phyloP scores from a whole-genome alignment of 2,329 filamentous ascomycete species.

The Fusarium keratoplasticum region DNA sequence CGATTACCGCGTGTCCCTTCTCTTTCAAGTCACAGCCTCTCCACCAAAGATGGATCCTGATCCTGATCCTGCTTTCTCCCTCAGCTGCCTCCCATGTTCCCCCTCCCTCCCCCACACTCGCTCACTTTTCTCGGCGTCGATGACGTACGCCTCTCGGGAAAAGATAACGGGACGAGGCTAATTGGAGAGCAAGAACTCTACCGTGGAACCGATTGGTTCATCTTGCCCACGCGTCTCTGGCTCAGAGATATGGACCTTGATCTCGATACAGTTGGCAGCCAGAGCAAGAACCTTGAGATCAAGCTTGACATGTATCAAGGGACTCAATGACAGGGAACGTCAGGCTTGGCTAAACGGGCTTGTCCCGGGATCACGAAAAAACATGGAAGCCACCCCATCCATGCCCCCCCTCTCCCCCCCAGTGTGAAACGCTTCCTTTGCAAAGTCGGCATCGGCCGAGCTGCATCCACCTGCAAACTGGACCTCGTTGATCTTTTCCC shows the following conservation, averaged over 20 bases:
- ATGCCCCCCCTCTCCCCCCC: neutral
- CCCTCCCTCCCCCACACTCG: constrained; percentile 30
- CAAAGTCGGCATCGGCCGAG: constrained; percentile 22
- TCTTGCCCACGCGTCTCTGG: neutral
- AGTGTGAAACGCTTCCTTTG: constrained; percentile 24
- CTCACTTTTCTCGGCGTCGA: constrained; percentile 4
- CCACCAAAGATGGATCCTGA: constrained; percentile 1
- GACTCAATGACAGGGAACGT: constrained; percentile 1
- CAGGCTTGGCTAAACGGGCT: constrained; percentile 24
- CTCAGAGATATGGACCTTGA: neutral
- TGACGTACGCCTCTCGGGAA: constrained; percentile 25
- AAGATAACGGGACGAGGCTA: constrained; percentile 8
- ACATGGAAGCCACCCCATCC: neutral
- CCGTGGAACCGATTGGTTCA: constrained; percentile 28
- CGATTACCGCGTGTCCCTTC: constrained; percentile 32
- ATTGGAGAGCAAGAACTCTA: constrained; percentile 3
- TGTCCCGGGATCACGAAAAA: neutral
- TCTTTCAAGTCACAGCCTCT: constrained; percentile 6
- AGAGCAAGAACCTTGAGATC: neutral
- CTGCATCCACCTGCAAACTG: neutral
- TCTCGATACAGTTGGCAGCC: neutral
- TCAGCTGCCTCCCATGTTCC: neutral
- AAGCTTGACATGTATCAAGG: neutral
- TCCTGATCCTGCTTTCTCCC: neutral
- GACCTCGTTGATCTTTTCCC: neutral